Evolutionary conservation across 805 yeast species (phyloP).

Genomic region (Ogataea naganishii): DNA sequence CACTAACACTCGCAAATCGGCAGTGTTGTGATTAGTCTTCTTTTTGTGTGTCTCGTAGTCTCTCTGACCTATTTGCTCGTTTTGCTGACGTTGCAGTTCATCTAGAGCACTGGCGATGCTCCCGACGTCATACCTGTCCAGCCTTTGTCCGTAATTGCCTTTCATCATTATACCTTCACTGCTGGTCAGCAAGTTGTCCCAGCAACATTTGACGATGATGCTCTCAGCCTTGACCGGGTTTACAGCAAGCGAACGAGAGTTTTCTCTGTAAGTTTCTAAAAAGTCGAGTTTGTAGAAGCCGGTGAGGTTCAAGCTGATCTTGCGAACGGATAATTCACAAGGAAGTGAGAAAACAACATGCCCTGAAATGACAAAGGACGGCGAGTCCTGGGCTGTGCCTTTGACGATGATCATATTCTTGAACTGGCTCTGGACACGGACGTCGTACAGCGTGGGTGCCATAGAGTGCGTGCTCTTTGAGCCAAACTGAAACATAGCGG

Average conservation of each 20-base stretch:
- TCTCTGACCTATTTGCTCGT: not conserved
- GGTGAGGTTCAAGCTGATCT: slow-evolving; percentile 27
- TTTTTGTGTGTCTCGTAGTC: slow-evolving; percentile 1
- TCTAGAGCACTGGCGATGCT: not conserved
- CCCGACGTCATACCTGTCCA: not conserved
- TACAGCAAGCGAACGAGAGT: slow-evolving; percentile 11
- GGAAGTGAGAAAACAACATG: slow-evolving; percentile 37
- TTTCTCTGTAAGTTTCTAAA: slow-evolving; percentile 22
- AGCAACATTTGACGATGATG: slow-evolving; percentile 32
- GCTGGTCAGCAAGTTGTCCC: slow-evolving; percentile 37
- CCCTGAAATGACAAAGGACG: slow-evolving; percentile 34
- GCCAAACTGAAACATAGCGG: slow-evolving; percentile 24
- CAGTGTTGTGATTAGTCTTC: slow-evolving; percentile 3
- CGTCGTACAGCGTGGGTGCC: slow-evolving; percentile 13
- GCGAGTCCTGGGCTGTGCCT: slow-evolving; percentile 37
- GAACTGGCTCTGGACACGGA: slow-evolving; percentile 27
- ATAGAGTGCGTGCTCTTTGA: slow-evolving; percentile 24
- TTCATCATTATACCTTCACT: slow-evolving; percentile 28
- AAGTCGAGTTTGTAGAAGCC: slow-evolving; percentile 38
- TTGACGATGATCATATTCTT: slow-evolving; percentile 32
- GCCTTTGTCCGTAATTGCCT: slow-evolving; percentile 33
- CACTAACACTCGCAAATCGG: not conserved
- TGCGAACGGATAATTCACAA: slow-evolving; percentile 30
- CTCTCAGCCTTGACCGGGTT: slow-evolving; percentile 30
- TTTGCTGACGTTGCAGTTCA: not conserved